These are phyloP conservation scores for Podospora pseudoanserina DNA, from an alignment of 495 filamentous ascomycete species.

Conservation along the genomic window DNA sequence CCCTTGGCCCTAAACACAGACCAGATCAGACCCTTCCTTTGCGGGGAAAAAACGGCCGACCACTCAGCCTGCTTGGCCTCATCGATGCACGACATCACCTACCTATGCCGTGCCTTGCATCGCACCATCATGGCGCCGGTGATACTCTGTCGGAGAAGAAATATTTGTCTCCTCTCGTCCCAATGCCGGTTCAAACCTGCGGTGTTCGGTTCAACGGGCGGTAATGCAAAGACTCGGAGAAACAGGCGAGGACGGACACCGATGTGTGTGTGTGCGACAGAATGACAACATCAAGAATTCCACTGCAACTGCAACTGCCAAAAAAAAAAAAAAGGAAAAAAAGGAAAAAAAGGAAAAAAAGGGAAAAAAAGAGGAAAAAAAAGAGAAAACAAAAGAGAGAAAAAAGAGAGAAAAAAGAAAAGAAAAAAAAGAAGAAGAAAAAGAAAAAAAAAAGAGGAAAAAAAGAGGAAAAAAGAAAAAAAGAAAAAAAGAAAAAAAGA, in stretches of 20 bases:
- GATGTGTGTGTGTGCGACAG: background rate
- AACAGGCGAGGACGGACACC: background rate
- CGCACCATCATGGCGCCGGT: background rate
- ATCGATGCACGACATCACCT: constrained; percentile 9
- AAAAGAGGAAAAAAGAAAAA: background rate
- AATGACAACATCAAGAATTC: background rate
- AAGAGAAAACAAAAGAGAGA: too few species aligned
- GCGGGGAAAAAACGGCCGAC: constrained; percentile 3
- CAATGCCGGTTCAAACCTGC: too few species aligned
- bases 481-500: background rate
- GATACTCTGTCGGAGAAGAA: background rate
- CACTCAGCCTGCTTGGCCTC: background rate
- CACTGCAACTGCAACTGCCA: too few species aligned
- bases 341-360: too few species aligned
- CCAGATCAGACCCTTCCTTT: constrained; percentile 2
- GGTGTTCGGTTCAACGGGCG: background rate
- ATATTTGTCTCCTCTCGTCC: too few species aligned
- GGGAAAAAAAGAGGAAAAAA: too few species aligned
- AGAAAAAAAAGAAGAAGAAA: too few species aligned
- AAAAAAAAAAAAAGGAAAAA: too few species aligned
- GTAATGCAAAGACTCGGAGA: background rate
- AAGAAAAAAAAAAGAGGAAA: background rate
- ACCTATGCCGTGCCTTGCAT: background rate
- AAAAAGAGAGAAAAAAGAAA: too few species aligned
- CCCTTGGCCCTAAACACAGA: background rate